phyloP scores from a whole-genome alignment of 1,284 basidiomycete species.

The Sphagnurus paluster region DNA sequence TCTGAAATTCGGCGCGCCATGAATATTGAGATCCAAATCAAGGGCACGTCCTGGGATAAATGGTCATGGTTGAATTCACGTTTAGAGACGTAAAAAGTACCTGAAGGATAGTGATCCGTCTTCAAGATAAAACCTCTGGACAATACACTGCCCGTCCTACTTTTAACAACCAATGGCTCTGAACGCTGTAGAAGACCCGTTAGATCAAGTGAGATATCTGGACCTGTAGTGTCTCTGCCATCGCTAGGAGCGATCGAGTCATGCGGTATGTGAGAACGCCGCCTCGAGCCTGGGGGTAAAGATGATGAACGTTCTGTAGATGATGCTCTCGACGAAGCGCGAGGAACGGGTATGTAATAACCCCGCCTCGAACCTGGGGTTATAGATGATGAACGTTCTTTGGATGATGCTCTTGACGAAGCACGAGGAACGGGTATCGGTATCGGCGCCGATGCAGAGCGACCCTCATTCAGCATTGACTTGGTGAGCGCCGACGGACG shows the following conservation, averaged over 20 bases:
- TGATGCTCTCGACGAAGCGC: constrained; percentile 3
- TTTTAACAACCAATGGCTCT: constrained; percentile 80
- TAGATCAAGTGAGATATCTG: constrained; percentile 48
- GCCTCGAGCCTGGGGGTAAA: constrained; percentile 8
- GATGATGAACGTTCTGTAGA: constrained; percentile 13
- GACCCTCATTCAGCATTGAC: constrained; percentile 13
- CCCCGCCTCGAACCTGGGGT: too few relatives aligned
- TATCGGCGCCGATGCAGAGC: constrained; percentile 20
- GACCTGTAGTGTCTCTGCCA: constrained; percentile 12
- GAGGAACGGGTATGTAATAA: constrained; percentile 16
- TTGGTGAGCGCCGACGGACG: constrained; percentile 4
- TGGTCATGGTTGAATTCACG: neutral
- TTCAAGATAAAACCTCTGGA: constrained; percentile 91
- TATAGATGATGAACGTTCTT: constrained; percentile 15
- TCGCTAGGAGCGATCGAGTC: constrained; percentile 6
- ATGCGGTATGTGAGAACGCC: constrained; percentile 10
- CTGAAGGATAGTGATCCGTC: constrained; percentile 90
- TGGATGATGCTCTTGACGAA: constrained; percentile 6
- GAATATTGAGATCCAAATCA: constrained; percentile 89
- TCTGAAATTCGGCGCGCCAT: constrained; percentile 96
- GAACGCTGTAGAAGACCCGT: constrained; percentile 62
- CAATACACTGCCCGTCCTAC: constrained; percentile 84
- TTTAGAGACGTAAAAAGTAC: constrained; percentile 34
- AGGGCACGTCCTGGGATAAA: constrained; percentile 75
- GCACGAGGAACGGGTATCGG: constrained; percentile 17